phyloP scores from a whole-genome alignment of 2,329 filamentous ascomycete species.

The Harringtonia aguacate region DNA sequence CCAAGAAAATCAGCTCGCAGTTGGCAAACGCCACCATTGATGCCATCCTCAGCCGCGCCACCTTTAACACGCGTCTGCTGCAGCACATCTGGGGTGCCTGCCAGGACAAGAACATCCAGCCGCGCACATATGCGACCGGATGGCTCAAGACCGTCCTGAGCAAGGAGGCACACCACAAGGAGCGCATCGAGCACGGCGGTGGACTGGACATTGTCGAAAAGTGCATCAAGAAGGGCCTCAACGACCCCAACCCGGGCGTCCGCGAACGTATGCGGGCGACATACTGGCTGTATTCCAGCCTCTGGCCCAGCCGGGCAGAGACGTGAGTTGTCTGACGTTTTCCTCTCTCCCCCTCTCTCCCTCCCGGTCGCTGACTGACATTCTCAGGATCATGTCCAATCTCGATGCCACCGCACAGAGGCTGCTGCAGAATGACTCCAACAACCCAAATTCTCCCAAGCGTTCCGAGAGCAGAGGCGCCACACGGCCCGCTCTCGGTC shows the following conservation, averaged over 20 bases:
- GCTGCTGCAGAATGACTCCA: constrained; percentile 69
- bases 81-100: constrained; percentile 75
- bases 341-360: background rate
- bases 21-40: constrained; percentile 75
- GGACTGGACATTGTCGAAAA: constrained; percentile 79
- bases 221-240: constrained; percentile 78
- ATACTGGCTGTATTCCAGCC: constrained; percentile 71
- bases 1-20: constrained; percentile 87
- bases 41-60: constrained; percentile 64
- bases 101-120: constrained; percentile 89
- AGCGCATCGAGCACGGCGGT: constrained; percentile 72
- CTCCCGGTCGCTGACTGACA: background rate
- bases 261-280: constrained; percentile 76
- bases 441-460: constrained; percentile 70
- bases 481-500: constrained; percentile 36
- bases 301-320: constrained; percentile 72
- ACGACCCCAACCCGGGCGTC: constrained; percentile 81
- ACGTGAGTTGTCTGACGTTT: constrained; percentile 35
- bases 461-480: constrained; percentile 32
- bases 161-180: constrained; percentile 69
- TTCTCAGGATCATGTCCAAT: constrained; percentile 58
- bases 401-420: constrained; percentile 71
- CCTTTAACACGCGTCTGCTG: constrained; percentile 71
- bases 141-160: constrained; percentile 80
- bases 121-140: constrained; percentile 63